phyloP scores from a whole-genome alignment of 2,329 filamentous ascomycete genomes.

The Fulvia fulva region DNA sequence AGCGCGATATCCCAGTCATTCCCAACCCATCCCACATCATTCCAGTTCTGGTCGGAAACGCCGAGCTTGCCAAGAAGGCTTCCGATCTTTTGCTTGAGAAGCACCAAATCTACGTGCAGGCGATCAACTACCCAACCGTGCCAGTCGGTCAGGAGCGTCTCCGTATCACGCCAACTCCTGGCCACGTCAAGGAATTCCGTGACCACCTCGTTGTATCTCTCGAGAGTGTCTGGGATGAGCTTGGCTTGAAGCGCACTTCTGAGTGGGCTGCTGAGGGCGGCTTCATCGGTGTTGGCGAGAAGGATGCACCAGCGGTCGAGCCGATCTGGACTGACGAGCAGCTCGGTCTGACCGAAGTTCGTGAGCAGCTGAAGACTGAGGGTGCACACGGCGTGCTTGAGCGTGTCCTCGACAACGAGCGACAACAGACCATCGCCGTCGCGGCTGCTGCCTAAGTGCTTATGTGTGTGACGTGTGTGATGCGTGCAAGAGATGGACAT shows the following conservation, averaged over 20 bases:
- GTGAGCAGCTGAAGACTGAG: slow-evolving; percentile 55
- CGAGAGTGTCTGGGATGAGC: slow-evolving; percentile 80
- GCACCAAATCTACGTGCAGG: slow-evolving; percentile 94
- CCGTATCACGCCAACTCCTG: slow-evolving; percentile 91
- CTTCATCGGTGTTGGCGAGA: slow-evolving; percentile 87
- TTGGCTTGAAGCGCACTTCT: slow-evolving; percentile 86
- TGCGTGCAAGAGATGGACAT: neutral
- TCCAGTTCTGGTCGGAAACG: slow-evolving; percentile 88
- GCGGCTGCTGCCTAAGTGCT: slow-evolving; percentile 37
- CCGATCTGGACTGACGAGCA: slow-evolving; percentile 93
- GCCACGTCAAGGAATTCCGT: slow-evolving; percentile 79
- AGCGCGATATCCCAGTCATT: slow-evolving; percentile 87
- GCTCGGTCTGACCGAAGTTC: slow-evolving; percentile 68
- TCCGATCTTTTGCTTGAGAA: slow-evolving; percentile 88
- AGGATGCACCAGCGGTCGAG: slow-evolving; percentile 54
- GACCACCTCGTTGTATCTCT: slow-evolving; percentile 80
- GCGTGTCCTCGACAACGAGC: slow-evolving; percentile 46
- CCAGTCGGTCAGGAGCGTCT: slow-evolving; percentile 96
- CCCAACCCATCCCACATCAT: slow-evolving; percentile 97
- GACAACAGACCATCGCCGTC: slow-evolving; percentile 39
- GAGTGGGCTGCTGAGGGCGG: slow-evolving; percentile 89
- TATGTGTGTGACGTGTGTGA: neutral
- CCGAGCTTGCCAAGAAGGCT: slow-evolving; percentile 84
- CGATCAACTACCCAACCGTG: slow-evolving; percentile 98
- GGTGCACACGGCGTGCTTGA: slow-evolving; percentile 46